Conservation (phyloP, 1,139 yeast species). For the Pichia sp. region DNA sequence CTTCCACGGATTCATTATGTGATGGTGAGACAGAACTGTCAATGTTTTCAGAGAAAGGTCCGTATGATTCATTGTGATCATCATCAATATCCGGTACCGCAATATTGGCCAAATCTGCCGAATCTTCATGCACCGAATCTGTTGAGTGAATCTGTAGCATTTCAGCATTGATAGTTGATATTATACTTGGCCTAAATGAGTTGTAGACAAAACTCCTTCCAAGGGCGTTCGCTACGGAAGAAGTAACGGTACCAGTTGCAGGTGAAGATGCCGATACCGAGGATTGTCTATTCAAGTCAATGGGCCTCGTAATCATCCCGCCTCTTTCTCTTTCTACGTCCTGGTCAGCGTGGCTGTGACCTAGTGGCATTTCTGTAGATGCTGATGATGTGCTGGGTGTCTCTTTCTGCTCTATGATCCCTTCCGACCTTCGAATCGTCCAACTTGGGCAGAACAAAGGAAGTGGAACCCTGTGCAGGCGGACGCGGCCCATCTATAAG, state of each 20-base stretch:
- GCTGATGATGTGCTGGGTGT: too few relatives aligned
- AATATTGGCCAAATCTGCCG: slow-evolving; percentile 55
- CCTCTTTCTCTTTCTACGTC: too few relatives aligned
- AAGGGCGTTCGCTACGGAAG: slow-evolving; percentile 18
- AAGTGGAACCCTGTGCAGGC: too few relatives aligned
- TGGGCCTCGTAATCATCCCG: too few relatives aligned
- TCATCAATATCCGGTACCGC: slow-evolving; percentile 40
- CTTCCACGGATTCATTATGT: slow-evolving; percentile 1
- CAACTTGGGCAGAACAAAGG: too few relatives aligned
- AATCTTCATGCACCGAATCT: slow-evolving; percentile 51
- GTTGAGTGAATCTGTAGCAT: slow-evolving; percentile 36
- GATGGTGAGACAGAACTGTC: neutral
- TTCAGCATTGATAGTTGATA: slow-evolving; percentile 17
- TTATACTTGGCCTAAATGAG: slow-evolving; percentile 21
- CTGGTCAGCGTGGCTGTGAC: too few relatives aligned
- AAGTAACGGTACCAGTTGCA: too few relatives aligned
- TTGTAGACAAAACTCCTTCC: slow-evolving; percentile 27
- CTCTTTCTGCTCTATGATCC: too few relatives aligned
- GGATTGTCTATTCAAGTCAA: neutral
- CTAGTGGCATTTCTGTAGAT: too few relatives aligned
- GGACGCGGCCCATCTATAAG: too few relatives aligned
- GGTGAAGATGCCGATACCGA: neutral
- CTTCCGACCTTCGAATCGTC: too few relatives aligned
- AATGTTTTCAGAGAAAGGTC: neutral
- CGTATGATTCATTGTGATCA: slow-evolving; percentile 1